These are phyloP conservation scores for Talaromyces sp. DNA, from an alignment of 2,329 filamentous ascomycete species.

Conservation along the genomic window DNA sequence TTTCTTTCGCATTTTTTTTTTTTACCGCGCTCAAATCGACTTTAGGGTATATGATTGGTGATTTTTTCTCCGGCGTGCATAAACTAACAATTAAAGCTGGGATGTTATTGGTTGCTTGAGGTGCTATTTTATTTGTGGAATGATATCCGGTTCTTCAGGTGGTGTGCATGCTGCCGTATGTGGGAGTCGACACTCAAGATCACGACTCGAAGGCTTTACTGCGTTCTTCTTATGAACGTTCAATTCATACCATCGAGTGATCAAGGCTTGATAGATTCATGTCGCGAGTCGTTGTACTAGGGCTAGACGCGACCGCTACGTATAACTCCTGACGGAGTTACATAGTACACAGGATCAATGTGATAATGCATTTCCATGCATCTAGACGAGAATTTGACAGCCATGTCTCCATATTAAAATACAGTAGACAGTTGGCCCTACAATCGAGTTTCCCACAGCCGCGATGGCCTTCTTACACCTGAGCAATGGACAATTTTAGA, in stretches of 20 bases:
- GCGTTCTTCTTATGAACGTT: not conserved
- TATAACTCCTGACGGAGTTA: conserved; percentile 5
- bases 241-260: not conserved
- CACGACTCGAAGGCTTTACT: not conserved
- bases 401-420: not conserved
- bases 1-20: not conserved
- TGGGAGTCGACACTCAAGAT: not conserved
- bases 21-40: not conserved
- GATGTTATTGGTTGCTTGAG: not conserved
- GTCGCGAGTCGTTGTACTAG: not conserved
- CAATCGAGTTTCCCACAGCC: not conserved
- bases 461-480: not conserved
- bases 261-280: not conserved
- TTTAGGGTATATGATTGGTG: not conserved
- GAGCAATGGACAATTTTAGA: not conserved
- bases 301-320: not conserved
- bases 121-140: not conserved
- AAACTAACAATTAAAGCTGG: not conserved
- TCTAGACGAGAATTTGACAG: not conserved
- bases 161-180: not conserved
- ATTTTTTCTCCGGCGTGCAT: not conserved
- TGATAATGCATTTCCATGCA: not conserved
- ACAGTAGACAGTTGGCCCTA: not conserved
- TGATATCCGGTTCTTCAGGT: not conserved
- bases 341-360: not conserved